phyloP scores from a whole-genome alignment of 306 rosid genomes.

The Acacia confusa region DNA sequence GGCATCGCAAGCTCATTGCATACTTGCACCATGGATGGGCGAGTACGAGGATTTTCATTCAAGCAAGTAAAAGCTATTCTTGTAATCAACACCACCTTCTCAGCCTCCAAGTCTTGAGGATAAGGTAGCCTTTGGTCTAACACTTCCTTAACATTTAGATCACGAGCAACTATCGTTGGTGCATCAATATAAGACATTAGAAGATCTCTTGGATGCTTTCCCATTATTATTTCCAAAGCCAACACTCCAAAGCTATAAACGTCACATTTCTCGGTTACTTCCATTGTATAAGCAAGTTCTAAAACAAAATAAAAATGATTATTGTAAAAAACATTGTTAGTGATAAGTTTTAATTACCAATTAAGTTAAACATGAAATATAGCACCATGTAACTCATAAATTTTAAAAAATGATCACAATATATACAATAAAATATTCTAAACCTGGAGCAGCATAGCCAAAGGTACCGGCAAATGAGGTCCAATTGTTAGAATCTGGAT shows the following conservation, averaged over 20 bases:
- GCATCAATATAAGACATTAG: background rate
- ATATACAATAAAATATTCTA: too few relatives aligned
- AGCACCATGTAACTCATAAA: background rate
- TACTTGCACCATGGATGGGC: conserved; percentile 36
- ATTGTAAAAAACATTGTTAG: background rate
- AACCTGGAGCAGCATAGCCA: conserved; percentile 15
- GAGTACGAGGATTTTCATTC: conserved; percentile 15
- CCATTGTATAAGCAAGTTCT: conserved; percentile 29
- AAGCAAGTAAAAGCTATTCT: conserved; percentile 27
- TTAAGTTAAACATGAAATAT: background rate
- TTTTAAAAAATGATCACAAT: background rate
- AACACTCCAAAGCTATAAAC: conserved; percentile 5
- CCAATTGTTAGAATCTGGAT: background rate
- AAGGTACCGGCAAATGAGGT: conserved; percentile 21
- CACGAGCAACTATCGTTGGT: background rate
- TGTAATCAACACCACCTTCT: conserved; percentile 22
- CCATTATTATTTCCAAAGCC: conserved; percentile 36
- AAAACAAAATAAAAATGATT: background rate
- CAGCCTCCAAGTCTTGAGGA: background rate
- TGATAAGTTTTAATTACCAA: background rate
- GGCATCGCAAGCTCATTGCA: conserved; percentile 20
- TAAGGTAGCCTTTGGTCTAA: conserved; percentile 25
- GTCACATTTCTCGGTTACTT: conserved; percentile 12
- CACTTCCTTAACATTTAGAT: conserved; percentile 19
- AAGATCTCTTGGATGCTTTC: conserved; percentile 36